These are phyloP conservation scores for Phialophora chinensis DNA, from an alignment of 2,329 filamentous ascomycete genomes.

Conservation along the genomic window DNA sequence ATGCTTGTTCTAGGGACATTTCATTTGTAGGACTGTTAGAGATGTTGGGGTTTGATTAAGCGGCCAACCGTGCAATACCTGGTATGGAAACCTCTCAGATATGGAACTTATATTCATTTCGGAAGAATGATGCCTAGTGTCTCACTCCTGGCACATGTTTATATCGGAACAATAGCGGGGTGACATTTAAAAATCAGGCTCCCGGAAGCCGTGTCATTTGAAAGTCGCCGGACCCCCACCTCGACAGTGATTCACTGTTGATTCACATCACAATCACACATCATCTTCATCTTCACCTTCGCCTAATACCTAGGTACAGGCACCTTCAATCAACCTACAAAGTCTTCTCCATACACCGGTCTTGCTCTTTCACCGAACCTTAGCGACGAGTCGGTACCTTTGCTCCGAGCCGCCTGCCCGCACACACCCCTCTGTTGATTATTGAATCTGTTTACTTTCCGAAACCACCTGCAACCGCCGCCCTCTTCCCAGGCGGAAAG, in stretches of 20 bases:
- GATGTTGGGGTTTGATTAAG: neutral
- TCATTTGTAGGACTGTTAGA: neutral
- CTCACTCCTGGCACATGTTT: neutral
- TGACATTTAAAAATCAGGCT: constrained; percentile 8
- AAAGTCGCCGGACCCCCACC: constrained; percentile 6
- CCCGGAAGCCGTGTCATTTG: constrained; percentile 10
- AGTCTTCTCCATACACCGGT: neutral
- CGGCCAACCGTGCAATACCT: neutral
- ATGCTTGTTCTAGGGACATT: neutral
- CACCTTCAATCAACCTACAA: neutral
- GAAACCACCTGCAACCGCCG: neutral
- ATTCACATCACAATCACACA: neutral
- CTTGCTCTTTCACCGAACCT: constrained; percentile 1
- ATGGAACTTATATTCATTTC: neutral
- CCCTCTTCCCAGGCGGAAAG: neutral
- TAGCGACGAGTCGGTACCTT: neutral
- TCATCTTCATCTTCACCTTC: neutral
- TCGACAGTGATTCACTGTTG: neutral
- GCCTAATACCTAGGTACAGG: neutral
- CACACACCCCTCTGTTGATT: neutral
- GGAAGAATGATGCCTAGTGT: neutral
- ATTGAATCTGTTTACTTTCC: neutral
- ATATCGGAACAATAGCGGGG: neutral
- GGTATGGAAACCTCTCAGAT: neutral
- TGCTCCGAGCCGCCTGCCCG: neutral